These are phyloP conservation scores for Cladophialophora psammophila DNA, from an alignment of 2,329 filamentous ascomycete genomes.

Conservation along the genomic window DNA sequence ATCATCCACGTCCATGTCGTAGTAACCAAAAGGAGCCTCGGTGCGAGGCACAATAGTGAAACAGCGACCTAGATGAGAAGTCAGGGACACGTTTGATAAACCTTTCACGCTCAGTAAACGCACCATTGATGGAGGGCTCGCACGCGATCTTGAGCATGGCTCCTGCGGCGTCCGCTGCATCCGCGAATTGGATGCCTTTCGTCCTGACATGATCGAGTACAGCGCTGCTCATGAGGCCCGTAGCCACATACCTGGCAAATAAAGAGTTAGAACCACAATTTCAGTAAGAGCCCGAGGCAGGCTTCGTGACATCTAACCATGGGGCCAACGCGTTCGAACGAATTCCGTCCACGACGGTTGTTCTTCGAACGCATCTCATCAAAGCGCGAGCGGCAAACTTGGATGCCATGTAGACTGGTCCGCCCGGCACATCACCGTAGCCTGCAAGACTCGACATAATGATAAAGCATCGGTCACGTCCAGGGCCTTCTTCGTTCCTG, in stretches of 20 bases:
- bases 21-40: background rate
- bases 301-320: background rate
- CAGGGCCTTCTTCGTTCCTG: background rate
- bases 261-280: background rate
- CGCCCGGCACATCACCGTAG: background rate
- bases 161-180: background rate
- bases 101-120: background rate
- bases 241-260: background rate
- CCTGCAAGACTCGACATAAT: background rate
- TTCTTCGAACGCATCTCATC: background rate
- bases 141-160: background rate
- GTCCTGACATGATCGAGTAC: too few relatives aligned
- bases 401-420: background rate
- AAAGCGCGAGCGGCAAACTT: background rate
- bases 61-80: background rate
- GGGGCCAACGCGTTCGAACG: background rate
- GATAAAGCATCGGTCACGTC: background rate
- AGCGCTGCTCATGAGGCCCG: too few relatives aligned
- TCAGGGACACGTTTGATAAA: background rate
- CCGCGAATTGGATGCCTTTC: background rate
- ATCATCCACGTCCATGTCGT: slow-evolving; percentile 13
- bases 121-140: background rate
- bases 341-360: background rate
- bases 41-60: background rate
- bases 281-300: too few relatives aligned